Percentiles rank a stretch among this genome's conserved stretches.
Conservation (phyloP, 2,329 filamentous ascomycete genomes). For the Neonectria sp. region DNA sequence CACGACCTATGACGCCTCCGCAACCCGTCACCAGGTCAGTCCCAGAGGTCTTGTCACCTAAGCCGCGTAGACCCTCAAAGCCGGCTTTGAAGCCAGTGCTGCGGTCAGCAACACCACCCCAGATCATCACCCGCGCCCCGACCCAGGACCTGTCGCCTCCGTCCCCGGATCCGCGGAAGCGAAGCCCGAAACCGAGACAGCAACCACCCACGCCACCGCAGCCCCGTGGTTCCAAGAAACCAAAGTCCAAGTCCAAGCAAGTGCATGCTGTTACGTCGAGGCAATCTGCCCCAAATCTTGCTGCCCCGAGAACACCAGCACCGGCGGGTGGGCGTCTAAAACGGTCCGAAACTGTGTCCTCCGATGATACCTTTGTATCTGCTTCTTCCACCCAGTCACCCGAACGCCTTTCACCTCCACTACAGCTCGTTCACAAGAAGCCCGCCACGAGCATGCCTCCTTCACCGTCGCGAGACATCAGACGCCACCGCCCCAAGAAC, state of each 20-base stretch:
- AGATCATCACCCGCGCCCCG: constrained; percentile 42
- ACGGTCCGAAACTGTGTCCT: constrained; percentile 54
- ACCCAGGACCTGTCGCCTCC: constrained; percentile 40
- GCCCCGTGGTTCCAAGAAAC: constrained; percentile 48
- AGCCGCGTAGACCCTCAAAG: constrained; percentile 51
- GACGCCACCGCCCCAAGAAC: constrained; percentile 46
- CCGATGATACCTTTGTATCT: constrained; percentile 63
- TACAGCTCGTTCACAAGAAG: constrained; percentile 33
- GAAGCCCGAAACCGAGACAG: constrained; percentile 37
- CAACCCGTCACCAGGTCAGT: constrained; percentile 38
- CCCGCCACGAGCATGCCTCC: constrained; percentile 50
- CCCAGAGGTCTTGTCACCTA: constrained; percentile 50
- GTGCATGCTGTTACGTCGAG: constrained; percentile 30
- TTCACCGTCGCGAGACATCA: constrained; percentile 55
- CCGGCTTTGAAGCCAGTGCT: constrained; percentile 51
- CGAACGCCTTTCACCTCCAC: constrained; percentile 46
- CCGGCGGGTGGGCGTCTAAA: constrained; percentile 35
- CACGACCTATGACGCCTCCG: constrained; percentile 40
- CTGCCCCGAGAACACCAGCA: constrained; percentile 29
- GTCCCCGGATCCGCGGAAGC: constrained; percentile 51
- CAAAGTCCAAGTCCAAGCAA: constrained; percentile 31
- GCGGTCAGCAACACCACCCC: constrained; percentile 49
- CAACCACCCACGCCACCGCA: constrained; percentile 57
- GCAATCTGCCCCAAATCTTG: constrained; percentile 27
- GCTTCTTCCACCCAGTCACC: constrained; percentile 56